Base-by-base conservation (phyloP, 805 yeast genomes). In the Brettanomyces nanus region DNA sequence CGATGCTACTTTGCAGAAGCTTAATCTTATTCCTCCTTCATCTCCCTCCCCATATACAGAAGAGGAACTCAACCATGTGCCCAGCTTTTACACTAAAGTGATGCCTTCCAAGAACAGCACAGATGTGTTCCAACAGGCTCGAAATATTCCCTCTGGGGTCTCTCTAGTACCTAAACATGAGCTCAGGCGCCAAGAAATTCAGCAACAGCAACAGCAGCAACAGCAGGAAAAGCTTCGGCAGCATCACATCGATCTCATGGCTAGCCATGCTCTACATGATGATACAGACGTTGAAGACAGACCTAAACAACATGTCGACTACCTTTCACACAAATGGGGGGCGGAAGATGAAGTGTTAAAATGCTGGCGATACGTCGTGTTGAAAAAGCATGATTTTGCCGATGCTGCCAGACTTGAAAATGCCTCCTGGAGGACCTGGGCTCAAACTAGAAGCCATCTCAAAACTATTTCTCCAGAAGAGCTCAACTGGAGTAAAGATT, bases 341-440 rank as follows among this genome's bases (percentile, higher is more conserved):
- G 85, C 86, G 49, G 97, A 89, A 46, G 65, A 77, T 4, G 98
- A 92, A 56, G 85, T 92, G 22, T 85, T 95, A 10, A 85, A 85
- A 45, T 85, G 96, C 22, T 92, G 99, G 99, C 71, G 95, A 47
- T 92, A 92, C 56, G 82, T 92, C 40, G 87, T 86, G 31, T 62
- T 77, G 44, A 77, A 83, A 49, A 73, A 95, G 33, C 84, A 84
- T 44, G 90, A 85, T 53, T 82, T 85, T 43, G 95, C 95, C n/a
- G 57, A 59, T 65, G 76, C 77, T 47, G 94, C 84, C 22, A 62
- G 95, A 35, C 65, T 84, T 34, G 90, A 84, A 55, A 84, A 84
- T 52, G 94, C 96, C 11, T 73, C 85, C 22, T 92, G 97, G 97
- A 73, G 98, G 58, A 85, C 95, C 18, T 90, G 97, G 97, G 89